Conservation (phyloP, 495 filamentous ascomycete species). For the Pyrenula aspistea region DNA sequence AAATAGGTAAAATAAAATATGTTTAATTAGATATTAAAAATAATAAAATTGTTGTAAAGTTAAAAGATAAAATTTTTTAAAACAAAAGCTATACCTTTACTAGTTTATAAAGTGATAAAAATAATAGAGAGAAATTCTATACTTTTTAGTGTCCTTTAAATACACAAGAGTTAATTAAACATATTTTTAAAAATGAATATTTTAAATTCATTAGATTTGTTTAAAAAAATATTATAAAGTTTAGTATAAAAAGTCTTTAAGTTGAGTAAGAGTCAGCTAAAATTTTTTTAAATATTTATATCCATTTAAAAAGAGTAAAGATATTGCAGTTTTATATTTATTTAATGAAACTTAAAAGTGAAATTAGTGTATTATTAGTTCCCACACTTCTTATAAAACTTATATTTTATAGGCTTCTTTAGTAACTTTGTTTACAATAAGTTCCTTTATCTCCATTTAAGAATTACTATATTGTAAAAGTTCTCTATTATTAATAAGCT, state of each 20-base stretch:
- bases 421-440: constrained; percentile 8
- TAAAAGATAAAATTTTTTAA: background rate
- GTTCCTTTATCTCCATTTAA: constrained; percentile 3
- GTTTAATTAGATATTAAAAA: constrained; percentile 4
- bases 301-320: constrained; percentile 1
- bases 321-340: constrained; percentile 13
- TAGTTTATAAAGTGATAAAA: background rate
- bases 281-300: background rate
- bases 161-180: background rate
- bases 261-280: background rate
- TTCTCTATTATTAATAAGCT: background rate
- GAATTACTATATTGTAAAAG: background rate
- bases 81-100: background rate
- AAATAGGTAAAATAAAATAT: constrained; percentile 22
- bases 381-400: background rate
- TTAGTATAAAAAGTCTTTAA: background rate
- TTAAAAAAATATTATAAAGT: background rate
- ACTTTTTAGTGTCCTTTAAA: background rate
- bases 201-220: background rate
- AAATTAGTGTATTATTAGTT: background rate
- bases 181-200: background rate
- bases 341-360: constrained; percentile 11
- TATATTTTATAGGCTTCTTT: constrained; percentile 12
- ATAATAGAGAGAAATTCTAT: background rate
- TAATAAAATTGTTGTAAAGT: background rate